phyloP scores from a whole-genome alignment of 345 rosid species.

The Linum tenue region DNA sequence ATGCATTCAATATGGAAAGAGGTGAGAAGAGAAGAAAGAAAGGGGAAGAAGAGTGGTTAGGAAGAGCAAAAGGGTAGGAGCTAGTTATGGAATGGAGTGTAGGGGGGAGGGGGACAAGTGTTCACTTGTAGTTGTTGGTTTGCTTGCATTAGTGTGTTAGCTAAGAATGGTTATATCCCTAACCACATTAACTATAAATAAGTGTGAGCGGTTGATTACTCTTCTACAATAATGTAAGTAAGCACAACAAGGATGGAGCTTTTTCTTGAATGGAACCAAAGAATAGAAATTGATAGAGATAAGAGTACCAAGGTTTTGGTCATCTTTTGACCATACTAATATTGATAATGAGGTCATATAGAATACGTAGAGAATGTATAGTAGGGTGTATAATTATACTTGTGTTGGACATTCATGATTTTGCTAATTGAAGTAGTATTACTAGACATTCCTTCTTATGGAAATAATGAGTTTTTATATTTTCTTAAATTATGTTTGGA shows the following conservation, averaged over 20 bases:
- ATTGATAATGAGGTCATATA: too few relatives aligned
- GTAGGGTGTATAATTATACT: too few relatives aligned
- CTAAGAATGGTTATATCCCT: neutral
- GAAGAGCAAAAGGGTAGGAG: neutral
- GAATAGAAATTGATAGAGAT: too few relatives aligned
- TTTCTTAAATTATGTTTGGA: too few relatives aligned
- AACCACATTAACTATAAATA: neutral
- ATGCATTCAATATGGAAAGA: neutral
- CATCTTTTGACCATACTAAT: too few relatives aligned
- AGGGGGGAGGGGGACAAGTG: neutral
- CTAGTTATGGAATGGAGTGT: neutral
- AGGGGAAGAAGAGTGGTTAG: neutral
- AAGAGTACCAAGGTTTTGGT: too few relatives aligned
- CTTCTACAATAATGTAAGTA: neutral
- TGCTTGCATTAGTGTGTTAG: conserved; percentile 9
- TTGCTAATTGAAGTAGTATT: too few relatives aligned
- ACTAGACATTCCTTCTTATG: too few relatives aligned
- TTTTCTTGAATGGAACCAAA: neutral
- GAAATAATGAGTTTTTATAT: too few relatives aligned
- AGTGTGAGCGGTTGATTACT: conserved; percentile 6
- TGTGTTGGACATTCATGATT: too few relatives aligned
- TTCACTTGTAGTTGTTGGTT: neutral
- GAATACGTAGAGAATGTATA: too few relatives aligned
- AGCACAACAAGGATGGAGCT: neutral
- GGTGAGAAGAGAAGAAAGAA: too few relatives aligned